A percentile compares a stretch with the other conserved stretches of the same genome.
Evolutionary conservation across 257 asterid species (phyloP).

Genomic region (Nicotiana obtusifolia): DNA sequence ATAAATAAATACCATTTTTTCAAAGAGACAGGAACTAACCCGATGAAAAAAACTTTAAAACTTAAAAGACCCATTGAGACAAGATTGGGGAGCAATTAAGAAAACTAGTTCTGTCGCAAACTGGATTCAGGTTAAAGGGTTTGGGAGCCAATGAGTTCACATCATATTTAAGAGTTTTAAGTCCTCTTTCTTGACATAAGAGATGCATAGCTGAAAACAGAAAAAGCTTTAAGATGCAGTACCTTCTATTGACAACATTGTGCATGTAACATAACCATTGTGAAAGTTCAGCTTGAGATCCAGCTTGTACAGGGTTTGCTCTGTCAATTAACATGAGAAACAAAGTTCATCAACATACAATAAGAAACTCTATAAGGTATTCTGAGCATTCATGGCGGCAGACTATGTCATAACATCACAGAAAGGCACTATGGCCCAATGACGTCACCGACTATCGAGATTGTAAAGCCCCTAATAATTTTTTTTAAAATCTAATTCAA

Average conservation of each 20-base stretch:
- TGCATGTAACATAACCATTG: constrained; percentile 85
- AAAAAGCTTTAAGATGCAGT: neutral
- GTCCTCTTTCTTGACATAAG: neutral
- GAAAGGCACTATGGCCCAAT: neutral
- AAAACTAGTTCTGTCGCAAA: neutral
- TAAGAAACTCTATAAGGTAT: neutral
- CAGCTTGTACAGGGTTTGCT: constrained; percentile 67
- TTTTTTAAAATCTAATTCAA: too few relatives aligned
- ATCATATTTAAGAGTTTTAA: neutral
- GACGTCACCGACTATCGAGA: neutral
- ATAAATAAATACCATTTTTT: neutral
- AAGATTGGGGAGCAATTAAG: neutral
- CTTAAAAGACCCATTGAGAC: neutral
- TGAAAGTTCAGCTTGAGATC: constrained; percentile 78
- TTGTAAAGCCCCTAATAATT: too few relatives aligned
- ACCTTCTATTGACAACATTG: constrained; percentile 94
- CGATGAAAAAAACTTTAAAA: neutral
- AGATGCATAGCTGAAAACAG: neutral
- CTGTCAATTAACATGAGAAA: constrained; percentile 31
- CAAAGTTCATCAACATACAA: neutral
- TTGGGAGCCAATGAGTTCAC: neutral
- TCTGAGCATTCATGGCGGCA: neutral
- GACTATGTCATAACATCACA: neutral
- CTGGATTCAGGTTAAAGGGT: neutral
- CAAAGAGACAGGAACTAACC: neutral